phyloP scores from a whole-genome alignment of 1,284 basidiomycete genomes.

The Ustilago xerochloae region DNA sequence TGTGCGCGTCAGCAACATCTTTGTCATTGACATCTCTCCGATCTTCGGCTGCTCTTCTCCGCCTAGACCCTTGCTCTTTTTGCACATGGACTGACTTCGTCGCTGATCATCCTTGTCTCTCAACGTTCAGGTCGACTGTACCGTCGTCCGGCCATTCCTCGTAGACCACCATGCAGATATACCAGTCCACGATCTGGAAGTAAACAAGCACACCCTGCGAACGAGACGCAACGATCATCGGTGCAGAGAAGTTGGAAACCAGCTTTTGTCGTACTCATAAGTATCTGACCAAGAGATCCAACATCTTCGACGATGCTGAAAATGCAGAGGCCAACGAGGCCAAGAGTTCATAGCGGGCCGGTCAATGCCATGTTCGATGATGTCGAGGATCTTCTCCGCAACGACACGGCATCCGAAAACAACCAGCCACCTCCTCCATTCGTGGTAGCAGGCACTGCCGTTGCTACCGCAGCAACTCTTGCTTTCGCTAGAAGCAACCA shows the following conservation, averaged over 20 bases:
- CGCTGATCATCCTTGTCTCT: neutral
- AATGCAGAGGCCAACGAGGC: slow-evolving; percentile 21
- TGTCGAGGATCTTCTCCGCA: slow-evolving; percentile 21
- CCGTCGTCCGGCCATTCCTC: no score
- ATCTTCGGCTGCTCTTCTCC: neutral
- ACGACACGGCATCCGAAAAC: neutral
- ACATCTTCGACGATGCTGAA: slow-evolving; percentile 37
- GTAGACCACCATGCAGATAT: no score
- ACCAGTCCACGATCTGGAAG: no score
- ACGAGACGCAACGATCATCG: no score
- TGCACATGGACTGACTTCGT: no score
- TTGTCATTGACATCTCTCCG: neutral
- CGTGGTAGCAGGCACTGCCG: slow-evolving; percentile 5
- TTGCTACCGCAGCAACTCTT: slow-evolving; percentile 28
- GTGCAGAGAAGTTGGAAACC: no score
- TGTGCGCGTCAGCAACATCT: slow-evolving; percentile 3
- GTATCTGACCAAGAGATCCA: no score
- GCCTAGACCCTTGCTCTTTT: neutral
- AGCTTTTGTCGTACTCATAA: no score
- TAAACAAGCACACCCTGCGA: no score
- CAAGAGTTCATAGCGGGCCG: slow-evolving; percentile 25
- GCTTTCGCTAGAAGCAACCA: slow-evolving; percentile 8
- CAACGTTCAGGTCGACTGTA: no score
- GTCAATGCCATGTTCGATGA: slow-evolving; percentile 35
- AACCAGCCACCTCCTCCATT: slow-evolving; percentile 22